Percentiles rank a stretch among this genome's conserved stretches.
Evolutionary conservation across 1,284 basidiomycete genomes (phyloP).

Genomic region (Bjerkandera adusta): DNA sequence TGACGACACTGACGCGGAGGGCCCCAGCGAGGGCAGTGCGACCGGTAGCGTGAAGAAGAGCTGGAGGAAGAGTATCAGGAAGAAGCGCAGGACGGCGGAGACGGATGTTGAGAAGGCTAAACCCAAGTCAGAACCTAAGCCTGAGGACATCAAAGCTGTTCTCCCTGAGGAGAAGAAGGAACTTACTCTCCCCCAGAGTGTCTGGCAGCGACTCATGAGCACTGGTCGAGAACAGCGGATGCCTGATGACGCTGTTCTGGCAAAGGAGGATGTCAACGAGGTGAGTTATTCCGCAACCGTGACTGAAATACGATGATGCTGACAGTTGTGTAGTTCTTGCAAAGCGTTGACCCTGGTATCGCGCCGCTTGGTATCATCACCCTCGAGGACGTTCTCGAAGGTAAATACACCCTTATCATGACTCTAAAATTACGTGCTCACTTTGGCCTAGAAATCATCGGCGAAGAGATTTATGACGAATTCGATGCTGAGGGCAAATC

Average conservation of each 20-base stretch:
- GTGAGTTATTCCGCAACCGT: conserved; percentile 32
- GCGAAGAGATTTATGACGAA: conserved; percentile 89
- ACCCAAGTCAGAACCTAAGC: too few relatives aligned
- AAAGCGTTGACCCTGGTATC: conserved; percentile 66
- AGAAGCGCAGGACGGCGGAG: conserved; percentile 9
- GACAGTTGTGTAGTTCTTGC: conserved; percentile 54
- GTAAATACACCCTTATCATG: conserved; percentile 32
- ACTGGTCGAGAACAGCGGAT: conserved; percentile 69
- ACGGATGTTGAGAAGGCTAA: conserved; percentile 15
- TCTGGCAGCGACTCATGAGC: conserved; percentile 28
- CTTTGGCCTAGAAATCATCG: conserved; percentile 65
- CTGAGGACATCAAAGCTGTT: conserved; percentile 17
- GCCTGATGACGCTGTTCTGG: conserved; percentile 78
- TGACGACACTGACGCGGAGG: conserved; percentile 19
- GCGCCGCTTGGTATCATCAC: conserved; percentile 90
- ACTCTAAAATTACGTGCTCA: conserved; percentile 9
- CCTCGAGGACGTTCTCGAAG: conserved; percentile 89
- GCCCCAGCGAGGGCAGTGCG: conserved; percentile 18
- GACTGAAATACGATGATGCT: not conserved
- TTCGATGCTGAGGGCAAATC: conserved; percentile 50
- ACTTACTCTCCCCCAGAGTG: conserved; percentile 10
- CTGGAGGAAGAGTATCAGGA: conserved; percentile 17
- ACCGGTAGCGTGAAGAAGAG: conserved; percentile 18
- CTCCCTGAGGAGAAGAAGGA: conserved; percentile 13
- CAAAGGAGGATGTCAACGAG: conserved; percentile 64